phyloP scores from a whole-genome alignment of 2,329 filamentous ascomycete genomes.

The Ascochyta viciae-villosae region DNA sequence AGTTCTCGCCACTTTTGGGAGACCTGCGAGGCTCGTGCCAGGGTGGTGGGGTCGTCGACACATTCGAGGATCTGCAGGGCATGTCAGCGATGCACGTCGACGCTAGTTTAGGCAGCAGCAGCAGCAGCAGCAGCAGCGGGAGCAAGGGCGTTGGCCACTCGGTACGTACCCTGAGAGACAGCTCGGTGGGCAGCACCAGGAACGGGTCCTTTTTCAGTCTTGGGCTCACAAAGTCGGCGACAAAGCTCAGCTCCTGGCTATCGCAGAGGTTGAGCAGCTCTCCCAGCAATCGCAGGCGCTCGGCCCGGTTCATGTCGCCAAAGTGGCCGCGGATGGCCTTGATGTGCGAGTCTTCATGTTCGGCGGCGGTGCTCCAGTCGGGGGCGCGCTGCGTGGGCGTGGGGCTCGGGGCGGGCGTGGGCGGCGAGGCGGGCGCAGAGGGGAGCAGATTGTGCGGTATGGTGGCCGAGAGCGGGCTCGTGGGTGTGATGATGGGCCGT shows the following conservation, averaged over 20 bases:
- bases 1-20: slow-evolving; percentile 93
- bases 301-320: slow-evolving; percentile 74
- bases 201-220: slow-evolving; percentile 96
- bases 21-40: slow-evolving; percentile 94
- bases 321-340: slow-evolving; percentile 82
- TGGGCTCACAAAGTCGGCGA: slow-evolving; percentile 94
- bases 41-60: slow-evolving; percentile 93
- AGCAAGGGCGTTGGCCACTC: no score
- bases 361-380: slow-evolving; percentile 79
- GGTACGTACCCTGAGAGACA: slow-evolving; percentile 79
- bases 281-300: slow-evolving; percentile 81
- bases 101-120: slow-evolving; percentile 8
- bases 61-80: slow-evolving; percentile 83
- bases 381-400: slow-evolving; percentile 68
- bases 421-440: slow-evolving; percentile 70
- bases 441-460: slow-evolving; percentile 68
- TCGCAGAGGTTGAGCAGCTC: slow-evolving; percentile 94
- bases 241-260: slow-evolving; percentile 92
- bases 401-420: slow-evolving; percentile 71
- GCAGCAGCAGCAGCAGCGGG: no score
- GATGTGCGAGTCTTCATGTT: slow-evolving; percentile 83
- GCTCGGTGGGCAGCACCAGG: slow-evolving; percentile 86
- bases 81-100: slow-evolving; percentile 22
- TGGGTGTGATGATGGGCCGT: slow-evolving; percentile 58
- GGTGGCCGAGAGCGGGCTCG: slow-evolving; percentile 56